These are phyloP conservation scores for Fusarium odoratissimum DNA, from an alignment of 2,329 filamentous ascomycete genomes.

Conservation along the genomic window DNA sequence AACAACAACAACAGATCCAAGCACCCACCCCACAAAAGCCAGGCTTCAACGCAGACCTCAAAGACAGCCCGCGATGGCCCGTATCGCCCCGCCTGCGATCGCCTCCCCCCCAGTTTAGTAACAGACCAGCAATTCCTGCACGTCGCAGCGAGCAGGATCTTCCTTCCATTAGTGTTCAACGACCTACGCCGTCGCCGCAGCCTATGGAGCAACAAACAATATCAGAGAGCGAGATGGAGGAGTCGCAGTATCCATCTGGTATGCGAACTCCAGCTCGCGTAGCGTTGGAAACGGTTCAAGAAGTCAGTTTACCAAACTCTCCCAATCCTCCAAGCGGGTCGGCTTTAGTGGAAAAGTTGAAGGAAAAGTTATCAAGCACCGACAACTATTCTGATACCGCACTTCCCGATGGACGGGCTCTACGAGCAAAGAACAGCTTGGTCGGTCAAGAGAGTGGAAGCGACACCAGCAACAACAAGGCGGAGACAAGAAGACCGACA, in stretches of 20 bases:
- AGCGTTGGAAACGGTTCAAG: conserved; percentile 89
- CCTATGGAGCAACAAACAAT: conserved; percentile 54
- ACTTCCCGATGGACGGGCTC: conserved; percentile 54
- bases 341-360: conserved; percentile 61
- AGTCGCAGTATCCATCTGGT: conserved; percentile 60
- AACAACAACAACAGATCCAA: conserved; percentile 64
- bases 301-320: conserved; percentile 82
- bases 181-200: conserved; percentile 60
- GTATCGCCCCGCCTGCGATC: conserved; percentile 81
- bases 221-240: conserved; percentile 66
- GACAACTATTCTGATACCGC: conserved; percentile 57
- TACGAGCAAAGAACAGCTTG: conserved; percentile 61
- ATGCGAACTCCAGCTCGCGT: conserved; percentile 71
- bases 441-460: conserved; percentile 69
- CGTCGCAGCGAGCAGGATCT: conserved; percentile 63
- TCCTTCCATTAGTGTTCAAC: conserved; percentile 65
- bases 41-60: conserved; percentile 60
- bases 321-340: conserved; percentile 63
- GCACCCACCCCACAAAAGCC: conserved; percentile 74
- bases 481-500: conserved; percentile 56
- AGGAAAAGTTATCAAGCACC: conserved; percentile 59
- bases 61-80: conserved; percentile 77
- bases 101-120: conserved; percentile 70
- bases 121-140: conserved; percentile 57
- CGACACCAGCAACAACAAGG: conserved; percentile 69